phyloP scores from a whole-genome alignment of 331 rosid species.

The Pyracantha coccinea region DNA sequence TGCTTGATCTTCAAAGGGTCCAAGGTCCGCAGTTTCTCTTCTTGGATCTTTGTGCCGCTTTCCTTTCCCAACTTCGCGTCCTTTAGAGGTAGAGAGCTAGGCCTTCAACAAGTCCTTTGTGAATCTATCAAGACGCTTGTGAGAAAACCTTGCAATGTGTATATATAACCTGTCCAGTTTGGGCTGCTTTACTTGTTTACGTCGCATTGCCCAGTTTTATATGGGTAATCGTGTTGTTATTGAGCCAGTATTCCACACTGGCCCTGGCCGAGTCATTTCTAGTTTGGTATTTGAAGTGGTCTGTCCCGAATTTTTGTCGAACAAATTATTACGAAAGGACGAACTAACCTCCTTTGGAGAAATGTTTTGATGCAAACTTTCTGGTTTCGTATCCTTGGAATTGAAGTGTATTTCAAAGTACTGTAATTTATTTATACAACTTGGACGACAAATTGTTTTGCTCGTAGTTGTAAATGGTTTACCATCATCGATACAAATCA shows the following conservation, averaged over 20 bases:
- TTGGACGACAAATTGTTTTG: too few relatives aligned
- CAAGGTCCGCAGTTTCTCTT: slow-evolving; percentile 92
- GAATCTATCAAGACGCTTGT: slow-evolving; percentile 28
- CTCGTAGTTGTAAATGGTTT: not conserved
- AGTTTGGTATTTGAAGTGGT: slow-evolving; percentile 3
- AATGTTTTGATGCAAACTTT: not conserved
- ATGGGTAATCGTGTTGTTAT: slow-evolving; percentile 31
- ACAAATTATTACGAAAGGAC: not conserved
- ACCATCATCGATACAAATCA: not conserved
- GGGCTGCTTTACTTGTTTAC: not conserved
- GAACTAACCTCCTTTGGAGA: not conserved
- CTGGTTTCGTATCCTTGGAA: not conserved
- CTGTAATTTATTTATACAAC: too few relatives aligned
- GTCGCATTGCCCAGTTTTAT: slow-evolving; percentile 33
- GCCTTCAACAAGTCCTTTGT: slow-evolving; percentile 12
- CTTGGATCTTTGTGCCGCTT: slow-evolving; percentile 91
- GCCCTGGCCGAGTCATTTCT: slow-evolving; percentile 1
- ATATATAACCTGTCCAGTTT: slow-evolving; percentile 20
- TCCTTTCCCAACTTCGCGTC: slow-evolving; percentile 81
- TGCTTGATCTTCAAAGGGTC: slow-evolving; percentile 88
- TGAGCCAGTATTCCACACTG: slow-evolving; percentile 16
- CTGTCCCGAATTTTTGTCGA: not conserved
- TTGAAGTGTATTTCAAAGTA: not conserved
- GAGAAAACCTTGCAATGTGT: slow-evolving; percentile 32
- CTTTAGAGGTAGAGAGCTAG: slow-evolving; percentile 27